Conservation (phyloP, 768 basidiomycete genomes). For the Tylopilus sp. region DNA sequence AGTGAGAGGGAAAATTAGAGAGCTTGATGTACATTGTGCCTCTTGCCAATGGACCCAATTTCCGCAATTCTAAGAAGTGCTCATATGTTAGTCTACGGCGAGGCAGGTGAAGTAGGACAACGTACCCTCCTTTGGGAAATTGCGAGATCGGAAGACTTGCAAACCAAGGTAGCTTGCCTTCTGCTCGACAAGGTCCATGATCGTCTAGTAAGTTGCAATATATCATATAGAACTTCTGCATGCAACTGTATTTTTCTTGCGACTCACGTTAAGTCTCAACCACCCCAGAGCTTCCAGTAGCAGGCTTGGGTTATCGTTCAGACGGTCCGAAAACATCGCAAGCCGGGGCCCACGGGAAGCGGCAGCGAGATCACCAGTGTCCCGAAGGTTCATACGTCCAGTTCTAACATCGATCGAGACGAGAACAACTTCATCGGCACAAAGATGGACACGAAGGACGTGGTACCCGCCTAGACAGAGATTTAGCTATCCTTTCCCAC, state of each 20-base stretch:
- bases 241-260: background rate
- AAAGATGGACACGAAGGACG: conserved; percentile 66
- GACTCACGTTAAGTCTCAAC: conserved; percentile 61
- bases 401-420: conserved; percentile 79
- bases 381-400: conserved; percentile 72
- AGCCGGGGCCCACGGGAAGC: conserved; percentile 71
- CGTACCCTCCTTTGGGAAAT: conserved; percentile 63
- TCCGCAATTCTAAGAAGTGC: conserved; percentile 52
- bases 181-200: conserved; percentile 76
- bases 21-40: conserved; percentile 75
- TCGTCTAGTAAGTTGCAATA: conserved; percentile 52
- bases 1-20: conserved; percentile 72
- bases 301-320: conserved; percentile 68
- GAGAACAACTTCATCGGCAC: conserved; percentile 71
- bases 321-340: conserved; percentile 47
- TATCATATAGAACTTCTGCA: background rate
- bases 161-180: conserved; percentile 86
- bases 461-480: conserved; percentile 45
- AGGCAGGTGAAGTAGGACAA: conserved; percentile 1
- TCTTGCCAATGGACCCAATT: conserved; percentile 63
- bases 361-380: conserved; percentile 77
- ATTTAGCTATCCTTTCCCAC: background rate
- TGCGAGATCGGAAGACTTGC: conserved; percentile 64
- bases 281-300: conserved; percentile 55
- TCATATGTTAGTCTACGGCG: background rate